Evolutionary conservation across 2,329 filamentous ascomycete species (phyloP).

Genomic region (Orbilia ellipsospora): DNA sequence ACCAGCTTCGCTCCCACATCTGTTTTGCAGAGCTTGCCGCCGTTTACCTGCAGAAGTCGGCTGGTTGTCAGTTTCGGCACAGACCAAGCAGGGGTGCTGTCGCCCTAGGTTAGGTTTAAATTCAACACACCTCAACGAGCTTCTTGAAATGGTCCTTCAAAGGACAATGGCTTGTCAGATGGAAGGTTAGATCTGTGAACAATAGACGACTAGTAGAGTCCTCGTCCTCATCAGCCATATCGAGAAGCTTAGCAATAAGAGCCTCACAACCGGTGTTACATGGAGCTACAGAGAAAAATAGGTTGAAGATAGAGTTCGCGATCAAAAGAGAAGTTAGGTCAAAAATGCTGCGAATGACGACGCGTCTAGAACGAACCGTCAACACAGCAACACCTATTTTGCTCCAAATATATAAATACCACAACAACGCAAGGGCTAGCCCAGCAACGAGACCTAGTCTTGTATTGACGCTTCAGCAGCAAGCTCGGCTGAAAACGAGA

Average conservation of each 20-base stretch:
- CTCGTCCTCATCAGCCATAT: constrained; percentile 33
- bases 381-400: constrained; percentile 14
- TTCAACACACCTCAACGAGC: constrained; percentile 26
- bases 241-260: background rate
- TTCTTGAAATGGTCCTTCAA: constrained; percentile 17
- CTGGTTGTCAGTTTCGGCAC: background rate
- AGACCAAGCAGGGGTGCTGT: background rate
- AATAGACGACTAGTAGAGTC: constrained; percentile 18
- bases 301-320: background rate
- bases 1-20: constrained; percentile 43
- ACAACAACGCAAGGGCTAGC: too few species aligned
- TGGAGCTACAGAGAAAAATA: background rate
- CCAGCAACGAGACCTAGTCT: too few species aligned
- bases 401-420: background rate
- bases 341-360: constrained; percentile 3
- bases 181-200: constrained; percentile 28
- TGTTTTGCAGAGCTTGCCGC: constrained; percentile 40
- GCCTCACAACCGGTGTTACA: background rate
- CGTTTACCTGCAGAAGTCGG: constrained; percentile 29
- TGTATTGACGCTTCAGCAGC: too few species aligned
- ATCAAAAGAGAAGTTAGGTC: constrained; percentile 2
- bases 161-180: constrained; percentile 38
- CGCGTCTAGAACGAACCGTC: constrained; percentile 11
- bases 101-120: constrained; percentile 32
- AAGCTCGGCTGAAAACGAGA: too few species aligned